Base-by-base conservation (phyloP, 1,139 yeast species). In the Eremothecium cymbalariae region DNA sequence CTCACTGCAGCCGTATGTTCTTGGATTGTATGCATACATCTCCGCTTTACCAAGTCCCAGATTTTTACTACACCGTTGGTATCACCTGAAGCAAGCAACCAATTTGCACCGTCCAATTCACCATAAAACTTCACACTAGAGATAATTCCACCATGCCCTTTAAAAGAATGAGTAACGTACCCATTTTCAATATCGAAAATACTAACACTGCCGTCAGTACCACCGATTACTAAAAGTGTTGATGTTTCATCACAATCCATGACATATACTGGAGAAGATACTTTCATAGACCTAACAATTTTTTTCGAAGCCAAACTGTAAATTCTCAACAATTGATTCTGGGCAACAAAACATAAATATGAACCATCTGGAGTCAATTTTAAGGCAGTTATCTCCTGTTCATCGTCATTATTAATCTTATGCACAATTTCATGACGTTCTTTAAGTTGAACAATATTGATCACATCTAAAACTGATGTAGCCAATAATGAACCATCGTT, bases 141-240 rank as follows among this genome's bases (percentile, higher is more conserved):
- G 28, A 90, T 70, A 5, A 94, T 82, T n/a, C 94, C 79, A 14
- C 95, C 95, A 57, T 93, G 99, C 1, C 98, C 97, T 55, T 84
- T 80, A 42, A 90, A 70, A 12, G 85, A 78, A 60, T 90, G 98
- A 0, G 98, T 90, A 2, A 81, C 74, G 46, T 72, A 85, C 1
- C 94, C 93, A 22, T 88, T 88, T 45, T 76, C 88, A 29, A 90
- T 70, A 58, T 90, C 98, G 82, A 95, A 86, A 2, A 93, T 94
- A 33, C 85, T 78, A 14, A 88, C 82, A 25, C 77, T 73, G 33
- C 98, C 97, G 56, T 93, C 98, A 1, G 96, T 82, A 31, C 95
- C 90, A 32, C 99, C 99, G 51, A 93, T 78, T 23, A 95, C 94
- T 52, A 88, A 74, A 33, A 90, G 65, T 4, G 94, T 74, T 11